phyloP scores from a whole-genome alignment of 2,329 filamentous ascomycete species.

The Apiospora arundinis region DNA sequence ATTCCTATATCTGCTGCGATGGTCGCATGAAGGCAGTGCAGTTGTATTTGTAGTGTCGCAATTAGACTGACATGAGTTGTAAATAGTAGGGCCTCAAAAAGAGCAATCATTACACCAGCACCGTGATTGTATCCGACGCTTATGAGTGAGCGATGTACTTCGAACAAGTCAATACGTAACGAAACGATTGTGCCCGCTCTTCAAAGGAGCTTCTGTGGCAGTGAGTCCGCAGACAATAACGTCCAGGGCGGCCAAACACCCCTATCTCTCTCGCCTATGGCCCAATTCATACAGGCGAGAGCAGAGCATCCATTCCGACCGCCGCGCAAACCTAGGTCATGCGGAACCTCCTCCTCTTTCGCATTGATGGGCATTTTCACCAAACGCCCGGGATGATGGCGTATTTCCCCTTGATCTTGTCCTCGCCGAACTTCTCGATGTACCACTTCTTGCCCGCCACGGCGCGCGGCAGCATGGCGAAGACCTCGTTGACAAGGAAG shows the following conservation, averaged over 20 bases:
- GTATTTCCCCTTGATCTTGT: slow-evolving; percentile 77
- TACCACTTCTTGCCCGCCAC: slow-evolving; percentile 87
- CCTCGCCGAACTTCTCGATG: slow-evolving; percentile 82
- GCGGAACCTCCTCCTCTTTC: neutral
- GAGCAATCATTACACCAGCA: accelerated
- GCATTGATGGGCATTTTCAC: neutral
- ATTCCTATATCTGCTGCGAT: neutral
- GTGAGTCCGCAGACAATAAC: neutral
- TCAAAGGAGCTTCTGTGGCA: neutral
- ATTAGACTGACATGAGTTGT: neutral
- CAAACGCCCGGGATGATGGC: slow-evolving; percentile 63
- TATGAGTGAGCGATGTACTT: neutral
- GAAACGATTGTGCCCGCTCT: neutral
- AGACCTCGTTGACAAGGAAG: slow-evolving; percentile 86
- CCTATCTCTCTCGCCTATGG: neutral
- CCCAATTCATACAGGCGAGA: neutral
- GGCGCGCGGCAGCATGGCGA: slow-evolving; percentile 89
- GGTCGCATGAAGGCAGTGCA: neutral
- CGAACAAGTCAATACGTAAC: neutral
- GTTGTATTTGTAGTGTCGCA: neutral
- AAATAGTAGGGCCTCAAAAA: neutral
- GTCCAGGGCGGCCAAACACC: neutral
- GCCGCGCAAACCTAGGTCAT: neutral
- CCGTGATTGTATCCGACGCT: too few species aligned
- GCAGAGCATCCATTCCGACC: neutral